phyloP scores from a whole-genome alignment of 768 basidiomycete species.

The Phlebiopsis flavidoalba region DNA sequence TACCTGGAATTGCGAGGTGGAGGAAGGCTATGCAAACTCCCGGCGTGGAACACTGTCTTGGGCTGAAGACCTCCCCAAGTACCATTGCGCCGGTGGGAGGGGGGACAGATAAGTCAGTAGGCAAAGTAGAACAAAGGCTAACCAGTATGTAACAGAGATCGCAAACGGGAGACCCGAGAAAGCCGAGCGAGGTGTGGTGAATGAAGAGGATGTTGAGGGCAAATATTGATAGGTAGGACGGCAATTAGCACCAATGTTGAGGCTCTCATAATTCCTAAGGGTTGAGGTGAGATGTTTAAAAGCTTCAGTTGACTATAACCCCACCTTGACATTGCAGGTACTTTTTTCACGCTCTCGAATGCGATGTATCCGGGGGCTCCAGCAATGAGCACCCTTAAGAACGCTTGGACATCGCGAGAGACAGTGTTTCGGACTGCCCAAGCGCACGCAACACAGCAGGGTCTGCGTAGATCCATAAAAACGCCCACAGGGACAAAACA shows the following conservation, averaged over 20 bases:
- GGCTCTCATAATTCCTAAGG: slow-evolving; percentile 67
- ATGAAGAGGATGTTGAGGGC: slow-evolving; percentile 56
- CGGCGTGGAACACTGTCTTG: slow-evolving; percentile 36
- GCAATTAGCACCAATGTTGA: slow-evolving; percentile 60
- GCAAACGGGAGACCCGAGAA: slow-evolving; percentile 66
- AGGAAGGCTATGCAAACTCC: slow-evolving; percentile 55
- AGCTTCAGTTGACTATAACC: slow-evolving; percentile 8
- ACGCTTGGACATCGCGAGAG: slow-evolving; percentile 54
- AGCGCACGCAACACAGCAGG: slow-evolving; percentile 58
- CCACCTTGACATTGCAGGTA: slow-evolving; percentile 76
- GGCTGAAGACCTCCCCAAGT: slow-evolving; percentile 62
- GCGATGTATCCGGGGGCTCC: slow-evolving; percentile 72
- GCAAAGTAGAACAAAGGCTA: slow-evolving; percentile 54
- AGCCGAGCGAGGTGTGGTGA: slow-evolving; percentile 55
- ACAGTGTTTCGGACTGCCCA: slow-evolving; percentile 55
- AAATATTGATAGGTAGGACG: slow-evolving; percentile 62
- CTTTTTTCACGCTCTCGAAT: slow-evolving; percentile 73
- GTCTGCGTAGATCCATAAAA: slow-evolving; percentile 61
- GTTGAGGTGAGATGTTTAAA: neutral
- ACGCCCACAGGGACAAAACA: slow-evolving; percentile 58
- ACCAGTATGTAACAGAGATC: slow-evolving; percentile 64
- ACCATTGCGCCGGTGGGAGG: slow-evolving; percentile 46
- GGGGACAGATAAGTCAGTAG: slow-evolving; percentile 45
- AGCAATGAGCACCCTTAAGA: slow-evolving; percentile 57
- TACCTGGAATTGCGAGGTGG: slow-evolving; percentile 68